Evolutionary conservation across 768 basidiomycete species (phyloP).

Genomic region (Melanogaster broomeanus): DNA sequence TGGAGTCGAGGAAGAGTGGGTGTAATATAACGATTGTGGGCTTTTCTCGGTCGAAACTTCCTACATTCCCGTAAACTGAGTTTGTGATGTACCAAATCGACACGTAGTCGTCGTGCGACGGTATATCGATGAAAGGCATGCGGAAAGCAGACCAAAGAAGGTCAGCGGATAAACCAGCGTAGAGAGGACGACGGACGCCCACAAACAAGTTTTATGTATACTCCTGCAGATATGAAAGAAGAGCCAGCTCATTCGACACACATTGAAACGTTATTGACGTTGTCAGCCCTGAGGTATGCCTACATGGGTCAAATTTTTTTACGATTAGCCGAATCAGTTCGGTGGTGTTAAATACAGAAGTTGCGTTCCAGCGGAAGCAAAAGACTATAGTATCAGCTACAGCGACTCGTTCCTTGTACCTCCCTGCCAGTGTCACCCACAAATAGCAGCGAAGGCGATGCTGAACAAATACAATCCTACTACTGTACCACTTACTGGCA

Average conservation of each 20-base stretch:
- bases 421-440: too few relatives aligned
- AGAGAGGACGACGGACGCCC: constrained; percentile 4
- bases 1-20: constrained; percentile 66
- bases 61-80: constrained; percentile 55
- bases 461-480: too few relatives aligned
- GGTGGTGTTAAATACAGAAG: too few relatives aligned
- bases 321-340: constrained; percentile 20
- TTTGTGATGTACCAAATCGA: constrained; percentile 76
- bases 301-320: constrained; percentile 14
- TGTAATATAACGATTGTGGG: constrained; percentile 70
- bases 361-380: too few relatives aligned
- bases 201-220: constrained; percentile 19
- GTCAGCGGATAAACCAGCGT: constrained; percentile 31
- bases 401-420: too few relatives aligned
- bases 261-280: too few relatives aligned
- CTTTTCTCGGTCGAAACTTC: constrained; percentile 64
- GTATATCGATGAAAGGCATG: constrained; percentile 73
- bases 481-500: too few relatives aligned
- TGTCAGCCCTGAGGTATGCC: constrained; percentile 18
- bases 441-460: too few relatives aligned
- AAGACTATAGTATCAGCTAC: too few relatives aligned
- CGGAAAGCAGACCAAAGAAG: constrained; percentile 22
- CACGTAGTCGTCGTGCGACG: constrained; percentile 63
- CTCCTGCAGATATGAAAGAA: constrained; percentile 13
- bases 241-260: neutral